These are phyloP conservation scores for Candida orba DNA, from an alignment of 805 yeast genomes.

Conservation along the genomic window DNA sequence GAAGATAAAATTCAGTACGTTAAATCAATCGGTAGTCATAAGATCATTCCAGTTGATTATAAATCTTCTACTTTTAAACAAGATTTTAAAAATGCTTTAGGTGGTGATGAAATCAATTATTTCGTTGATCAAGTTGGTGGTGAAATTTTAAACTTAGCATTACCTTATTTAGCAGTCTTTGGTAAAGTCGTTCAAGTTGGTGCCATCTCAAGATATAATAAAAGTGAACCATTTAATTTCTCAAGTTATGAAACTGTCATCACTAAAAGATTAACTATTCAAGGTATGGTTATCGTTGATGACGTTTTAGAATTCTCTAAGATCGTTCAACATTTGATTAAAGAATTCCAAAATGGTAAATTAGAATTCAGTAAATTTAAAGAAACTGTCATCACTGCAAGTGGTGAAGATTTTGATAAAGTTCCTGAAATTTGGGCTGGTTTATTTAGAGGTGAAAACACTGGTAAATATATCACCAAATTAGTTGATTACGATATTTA, in stretches of 20 bases:
- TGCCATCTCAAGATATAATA: constrained; percentile 50
- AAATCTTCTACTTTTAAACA: constrained; percentile 32
- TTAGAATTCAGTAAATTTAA: constrained; percentile 30
- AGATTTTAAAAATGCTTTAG: constrained; percentile 34
- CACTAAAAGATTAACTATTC: constrained; percentile 41
- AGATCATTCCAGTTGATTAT: constrained; percentile 47
- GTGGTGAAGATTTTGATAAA: constrained; percentile 33
- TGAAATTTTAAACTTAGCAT: constrained; percentile 39
- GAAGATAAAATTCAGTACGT: constrained; percentile 47
- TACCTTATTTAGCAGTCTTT: constrained; percentile 27
- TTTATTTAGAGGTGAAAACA: constrained; percentile 38
- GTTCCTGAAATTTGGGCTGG: constrained; percentile 43
- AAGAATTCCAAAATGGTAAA: constrained; percentile 34
- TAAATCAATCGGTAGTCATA: constrained; percentile 50
- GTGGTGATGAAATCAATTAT: constrained; percentile 42
- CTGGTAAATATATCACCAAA: constrained; percentile 46
- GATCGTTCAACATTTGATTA: constrained; percentile 30
- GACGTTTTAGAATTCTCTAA: constrained; percentile 29
- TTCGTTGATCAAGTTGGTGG: constrained; percentile 66
- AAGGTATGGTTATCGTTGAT: constrained; percentile 49
- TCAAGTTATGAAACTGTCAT: constrained; percentile 37
- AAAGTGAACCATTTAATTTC: constrained; percentile 27
- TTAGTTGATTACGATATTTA: constrained; percentile 15
- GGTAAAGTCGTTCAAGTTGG: constrained; percentile 57
- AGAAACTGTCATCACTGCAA: constrained; percentile 34